Conservation (phyloP, 2,329 filamentous ascomycete genomes). For the Colletotrichum sp. region DNA sequence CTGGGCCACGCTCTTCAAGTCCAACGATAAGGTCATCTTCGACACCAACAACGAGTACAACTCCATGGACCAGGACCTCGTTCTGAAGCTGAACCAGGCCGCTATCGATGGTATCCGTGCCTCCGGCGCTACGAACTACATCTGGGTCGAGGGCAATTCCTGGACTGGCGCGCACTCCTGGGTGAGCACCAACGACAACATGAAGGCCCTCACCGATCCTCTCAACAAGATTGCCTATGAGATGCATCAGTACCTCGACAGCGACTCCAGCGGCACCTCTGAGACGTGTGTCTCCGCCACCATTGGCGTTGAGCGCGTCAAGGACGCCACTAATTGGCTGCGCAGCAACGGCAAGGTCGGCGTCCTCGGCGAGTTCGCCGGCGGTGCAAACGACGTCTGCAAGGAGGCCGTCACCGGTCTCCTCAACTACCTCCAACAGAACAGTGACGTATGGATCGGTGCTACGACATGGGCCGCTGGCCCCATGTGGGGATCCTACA, state of each 20-base stretch:
- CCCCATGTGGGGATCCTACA: constrained; percentile 55
- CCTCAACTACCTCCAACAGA: constrained; percentile 51
- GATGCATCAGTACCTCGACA: constrained; percentile 60
- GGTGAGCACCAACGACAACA: constrained; percentile 35
- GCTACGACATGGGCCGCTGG: constrained; percentile 52
- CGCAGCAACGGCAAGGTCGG: constrained; percentile 52
- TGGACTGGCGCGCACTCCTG: constrained; percentile 46
- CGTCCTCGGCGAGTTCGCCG: constrained; percentile 56
- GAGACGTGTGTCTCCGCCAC: constrained; percentile 44
- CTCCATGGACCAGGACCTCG: constrained; percentile 59
- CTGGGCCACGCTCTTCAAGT: constrained; percentile 51
- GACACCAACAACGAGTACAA: constrained; percentile 68
- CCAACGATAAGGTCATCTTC: constrained; percentile 57
- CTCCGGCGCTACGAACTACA: constrained; percentile 54
- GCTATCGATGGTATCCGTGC: constrained; percentile 61
- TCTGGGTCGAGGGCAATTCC: constrained; percentile 54
- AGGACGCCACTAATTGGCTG: constrained; percentile 51
- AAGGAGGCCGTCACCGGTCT: constrained; percentile 51
- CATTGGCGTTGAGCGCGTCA: constrained; percentile 47
- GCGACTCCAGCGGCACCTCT: constrained; percentile 50
- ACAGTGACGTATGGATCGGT: constrained; percentile 56
- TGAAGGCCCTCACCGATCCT: constrained; percentile 47
- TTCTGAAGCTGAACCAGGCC: constrained; percentile 61
- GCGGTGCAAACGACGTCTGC: constrained; percentile 50
- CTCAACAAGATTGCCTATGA: constrained; percentile 49